These are phyloP conservation scores for Entoloma clypeatum DNA, from an alignment of 1,284 basidiomycete species.

Conservation along the genomic window DNA sequence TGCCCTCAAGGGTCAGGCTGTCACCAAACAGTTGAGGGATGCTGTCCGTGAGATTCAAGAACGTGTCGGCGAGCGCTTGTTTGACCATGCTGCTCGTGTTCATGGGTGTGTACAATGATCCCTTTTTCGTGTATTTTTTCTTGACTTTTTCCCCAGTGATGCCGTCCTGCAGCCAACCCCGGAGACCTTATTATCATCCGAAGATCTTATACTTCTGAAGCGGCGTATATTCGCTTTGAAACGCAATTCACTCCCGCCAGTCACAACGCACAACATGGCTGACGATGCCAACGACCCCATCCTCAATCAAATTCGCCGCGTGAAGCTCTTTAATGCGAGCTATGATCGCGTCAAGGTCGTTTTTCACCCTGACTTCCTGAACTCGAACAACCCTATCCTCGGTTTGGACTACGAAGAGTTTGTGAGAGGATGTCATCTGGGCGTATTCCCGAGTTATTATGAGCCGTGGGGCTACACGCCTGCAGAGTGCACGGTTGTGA, in stretches of 20 bases:
- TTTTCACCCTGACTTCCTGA: slow-evolving; percentile 98
- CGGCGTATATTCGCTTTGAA: slow-evolving; percentile 95
- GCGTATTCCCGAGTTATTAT: slow-evolving; percentile 96
- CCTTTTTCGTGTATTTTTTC: slow-evolving; percentile 2
- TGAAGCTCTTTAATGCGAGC: slow-evolving; percentile 84
- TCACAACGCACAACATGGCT: slow-evolving; percentile 97
- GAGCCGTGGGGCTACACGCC: slow-evolving; percentile 93
- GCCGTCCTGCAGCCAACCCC: slow-evolving; percentile 67
- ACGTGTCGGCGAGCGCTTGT: slow-evolving; percentile 86
- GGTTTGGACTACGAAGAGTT: slow-evolving; percentile 99
- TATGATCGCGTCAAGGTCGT: slow-evolving; percentile 89
- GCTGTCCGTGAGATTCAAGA: slow-evolving; percentile 95
- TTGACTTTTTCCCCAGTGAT: slow-evolving; percentile 43
- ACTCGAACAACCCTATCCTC: slow-evolving; percentile 95
- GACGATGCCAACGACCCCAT: slow-evolving; percentile 93
- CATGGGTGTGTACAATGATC: slow-evolving; percentile 58
- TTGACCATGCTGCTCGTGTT: slow-evolving; percentile 91
- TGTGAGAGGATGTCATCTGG: slow-evolving; percentile 94
- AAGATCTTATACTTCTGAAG: slow-evolving; percentile 96
- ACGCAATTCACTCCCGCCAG: slow-evolving; percentile 87
- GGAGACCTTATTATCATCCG: slow-evolving; percentile 73
- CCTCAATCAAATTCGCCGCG: slow-evolving; percentile 90
- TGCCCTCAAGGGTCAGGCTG: slow-evolving; percentile 96
- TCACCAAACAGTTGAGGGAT: slow-evolving; percentile 93
- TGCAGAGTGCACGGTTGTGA: slow-evolving; percentile 79